A percentile compares a stretch with the other conserved stretches of the same genome.
Conservation (phyloP, 1,139 yeast species). For the Blastobotrys raffinosifermentans region DNA sequence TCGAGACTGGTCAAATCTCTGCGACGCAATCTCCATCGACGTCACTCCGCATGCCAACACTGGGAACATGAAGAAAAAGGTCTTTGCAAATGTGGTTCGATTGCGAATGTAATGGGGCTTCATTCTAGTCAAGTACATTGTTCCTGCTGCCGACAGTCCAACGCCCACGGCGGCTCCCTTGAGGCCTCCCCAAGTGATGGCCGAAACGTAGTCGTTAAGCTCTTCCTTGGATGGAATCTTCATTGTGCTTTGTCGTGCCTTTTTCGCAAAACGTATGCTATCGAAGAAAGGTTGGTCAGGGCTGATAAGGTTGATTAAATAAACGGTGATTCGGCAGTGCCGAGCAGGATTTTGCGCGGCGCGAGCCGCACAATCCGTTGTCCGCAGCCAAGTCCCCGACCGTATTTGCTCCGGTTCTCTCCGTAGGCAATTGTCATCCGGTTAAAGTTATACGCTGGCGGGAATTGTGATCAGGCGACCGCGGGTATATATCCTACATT, state of each 20-base stretch:
- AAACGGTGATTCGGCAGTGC: not conserved
- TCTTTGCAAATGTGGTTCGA: slow-evolving; percentile 23
- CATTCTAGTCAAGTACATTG: not conserved
- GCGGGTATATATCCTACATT: no score
- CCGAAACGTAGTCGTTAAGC: slow-evolving; percentile 53
- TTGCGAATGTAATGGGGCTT: slow-evolving; percentile 1
- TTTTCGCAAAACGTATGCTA: not conserved
- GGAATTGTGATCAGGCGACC: no score
- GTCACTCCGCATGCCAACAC: slow-evolving; percentile 28
- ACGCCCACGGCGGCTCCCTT: slow-evolving; percentile 59
- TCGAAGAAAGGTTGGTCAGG: not conserved
- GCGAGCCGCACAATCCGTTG: no score
- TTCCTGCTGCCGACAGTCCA: slow-evolving; percentile 42
- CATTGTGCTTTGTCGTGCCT: slow-evolving; percentile 37
- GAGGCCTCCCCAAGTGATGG: slow-evolving; percentile 53
- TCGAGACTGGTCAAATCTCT: slow-evolving; percentile 26
- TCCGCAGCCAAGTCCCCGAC: no score
- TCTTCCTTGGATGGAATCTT: slow-evolving; percentile 64
- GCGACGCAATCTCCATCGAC: slow-evolving; percentile 31
- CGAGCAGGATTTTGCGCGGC: no score
- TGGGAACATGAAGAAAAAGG: slow-evolving; percentile 28
- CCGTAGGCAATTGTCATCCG: no score
- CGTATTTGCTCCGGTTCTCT: no score
- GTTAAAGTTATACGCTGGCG: no score
- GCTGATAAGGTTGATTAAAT: slow-evolving; percentile 1